Conservation (phyloP, 2,329 filamentous ascomycete genomes). For the Neonectria magnoliae region DNA sequence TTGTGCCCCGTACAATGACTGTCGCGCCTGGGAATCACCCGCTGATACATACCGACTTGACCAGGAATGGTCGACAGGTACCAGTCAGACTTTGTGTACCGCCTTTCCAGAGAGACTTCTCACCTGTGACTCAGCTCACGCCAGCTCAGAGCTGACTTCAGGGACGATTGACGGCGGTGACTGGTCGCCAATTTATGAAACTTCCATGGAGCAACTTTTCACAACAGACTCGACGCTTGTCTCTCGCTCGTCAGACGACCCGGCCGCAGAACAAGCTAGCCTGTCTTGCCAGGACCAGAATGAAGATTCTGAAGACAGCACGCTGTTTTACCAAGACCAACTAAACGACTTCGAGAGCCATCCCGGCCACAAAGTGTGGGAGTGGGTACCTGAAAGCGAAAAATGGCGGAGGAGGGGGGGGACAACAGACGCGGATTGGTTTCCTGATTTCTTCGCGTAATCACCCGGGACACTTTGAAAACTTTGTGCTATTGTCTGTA, state of each 20-base stretch:
- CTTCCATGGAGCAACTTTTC: background rate
- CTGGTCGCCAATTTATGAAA: background rate
- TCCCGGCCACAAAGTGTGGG: conserved; percentile 19
- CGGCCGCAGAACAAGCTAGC: background rate
- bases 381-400: conserved; percentile 10
- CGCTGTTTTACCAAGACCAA: background rate
- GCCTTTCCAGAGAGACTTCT: background rate
- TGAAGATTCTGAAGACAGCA: background rate
- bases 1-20: background rate
- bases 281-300: no score
- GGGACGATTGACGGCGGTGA: no score
- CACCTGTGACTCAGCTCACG: no score
- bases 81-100: background rate
- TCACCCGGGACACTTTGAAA: background rate
- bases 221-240: background rate
- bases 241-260: background rate
- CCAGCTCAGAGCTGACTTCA: background rate
- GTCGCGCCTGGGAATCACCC: background rate
- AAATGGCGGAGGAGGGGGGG: conserved; percentile 16
- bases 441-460: conserved; percentile 4
- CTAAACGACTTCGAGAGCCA: conserved; percentile 6
- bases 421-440: conserved; percentile 8
- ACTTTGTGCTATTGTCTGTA: background rate
- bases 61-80: background rate
- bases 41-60: background rate